Evolutionary conservation across 2,329 filamentous ascomycete genomes (phyloP), one percentile per base, ranked within the genome.

Genomic region (Colletotrichum salicis): DNA sequence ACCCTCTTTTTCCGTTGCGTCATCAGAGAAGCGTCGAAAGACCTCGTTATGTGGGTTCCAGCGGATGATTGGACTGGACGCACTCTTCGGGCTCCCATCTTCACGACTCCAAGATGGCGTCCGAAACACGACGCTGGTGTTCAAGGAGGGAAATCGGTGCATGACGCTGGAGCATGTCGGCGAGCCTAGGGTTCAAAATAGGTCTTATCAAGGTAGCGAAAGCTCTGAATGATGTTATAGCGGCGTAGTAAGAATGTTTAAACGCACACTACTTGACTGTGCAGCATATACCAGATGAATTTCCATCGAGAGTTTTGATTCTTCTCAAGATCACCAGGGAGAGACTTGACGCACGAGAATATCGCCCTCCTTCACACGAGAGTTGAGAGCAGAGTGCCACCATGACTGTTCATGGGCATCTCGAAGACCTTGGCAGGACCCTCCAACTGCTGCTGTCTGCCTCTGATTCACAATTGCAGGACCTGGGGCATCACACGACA

Each of bases 1-100:
- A 6, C 63, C 29, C 48, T 76, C 70, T 22, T 66, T 60, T 5
- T 72, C 64, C 33, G 64, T 58, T 2, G 76, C 73, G 8, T 76
- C 72, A 10, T 76, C 71, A n/a, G 76, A 76, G 57, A 77, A 77
- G n/a, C 76, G 73, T n/a, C 75, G 67, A 27, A 77, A 64, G 22
- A 73, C 31, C 45, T 75, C 74, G 64, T 66, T 75, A 51, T 31
- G 61, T 10, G 70, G 37, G 29, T 62, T 66, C 67, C 67, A 72
- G 12, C 55, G 31, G n/a, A 57, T n/a, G 4, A 29, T n/a, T 41
- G 67, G 70, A 37, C 56, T 70, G 5, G 56, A 33, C 2, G 54
- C 31, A 11, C 33, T 71, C 66, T 56, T 72, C 56, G 67, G 67
- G 56, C 70, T 72, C 48, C 67, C 70, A 35, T 66, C 61, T 22